Evolutionary conservation across 257 asterid species (phyloP).

Genomic region (Anisodus acutangulus): DNA sequence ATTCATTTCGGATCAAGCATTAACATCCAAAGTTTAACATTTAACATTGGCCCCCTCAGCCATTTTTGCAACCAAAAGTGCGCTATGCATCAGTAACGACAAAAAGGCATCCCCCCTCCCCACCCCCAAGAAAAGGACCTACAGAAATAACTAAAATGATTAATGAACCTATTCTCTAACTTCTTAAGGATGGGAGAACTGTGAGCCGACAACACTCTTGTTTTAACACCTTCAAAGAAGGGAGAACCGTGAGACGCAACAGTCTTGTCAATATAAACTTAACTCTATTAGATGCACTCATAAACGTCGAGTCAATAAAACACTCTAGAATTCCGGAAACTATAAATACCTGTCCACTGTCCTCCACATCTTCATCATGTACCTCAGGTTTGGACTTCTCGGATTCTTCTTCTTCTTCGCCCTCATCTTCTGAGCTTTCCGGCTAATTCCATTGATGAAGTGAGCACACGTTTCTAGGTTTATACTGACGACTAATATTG

Average conservation of each 20-base stretch:
- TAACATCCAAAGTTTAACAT: constrained; percentile 3
- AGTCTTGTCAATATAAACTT: not conserved
- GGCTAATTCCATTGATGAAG: constrained; percentile 39
- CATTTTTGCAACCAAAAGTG: not conserved
- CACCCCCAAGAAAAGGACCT: not conserved
- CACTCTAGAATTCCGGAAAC: not conserved
- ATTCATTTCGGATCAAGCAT: not conserved
- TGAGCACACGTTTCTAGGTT: not conserved
- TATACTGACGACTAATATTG: not conserved
- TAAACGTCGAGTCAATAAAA: not conserved
- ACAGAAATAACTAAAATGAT: not conserved
- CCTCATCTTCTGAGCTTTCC: constrained; percentile 92
- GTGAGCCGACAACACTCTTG: not conserved
- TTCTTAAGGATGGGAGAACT: no score
- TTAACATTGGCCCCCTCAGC: not conserved
- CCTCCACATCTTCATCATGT: constrained; percentile 61
- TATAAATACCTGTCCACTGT: constrained; percentile 63
- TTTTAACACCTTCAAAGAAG: not conserved
- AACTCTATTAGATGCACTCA: not conserved
- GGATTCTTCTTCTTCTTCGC: constrained; percentile 69
- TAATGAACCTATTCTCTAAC: not conserved
- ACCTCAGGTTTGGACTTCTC: constrained; percentile 77
- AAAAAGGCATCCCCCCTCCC: not conserved
- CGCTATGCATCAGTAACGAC: constrained; percentile 8
- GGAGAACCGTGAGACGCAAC: not conserved